These are phyloP conservation scores for Boletus reticulatus DNA, from an alignment of 768 basidiomycete species.

Conservation along the genomic window DNA sequence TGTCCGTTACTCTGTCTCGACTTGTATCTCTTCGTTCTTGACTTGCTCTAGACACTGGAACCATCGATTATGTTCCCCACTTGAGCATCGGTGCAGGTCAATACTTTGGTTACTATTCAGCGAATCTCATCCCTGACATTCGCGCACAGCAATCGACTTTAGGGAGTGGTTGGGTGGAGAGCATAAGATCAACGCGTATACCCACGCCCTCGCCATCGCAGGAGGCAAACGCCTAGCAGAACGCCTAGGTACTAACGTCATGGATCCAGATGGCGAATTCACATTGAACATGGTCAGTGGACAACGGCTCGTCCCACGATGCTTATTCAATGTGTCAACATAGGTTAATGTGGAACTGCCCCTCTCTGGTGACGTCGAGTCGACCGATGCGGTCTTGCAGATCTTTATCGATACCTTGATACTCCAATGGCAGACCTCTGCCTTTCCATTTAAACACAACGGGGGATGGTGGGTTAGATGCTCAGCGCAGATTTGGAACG, in stretches of 20 bases:
- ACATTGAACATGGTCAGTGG: constrained; percentile 66
- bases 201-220: constrained; percentile 60
- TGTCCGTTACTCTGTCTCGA: constrained; percentile 22
- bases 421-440: constrained; percentile 19
- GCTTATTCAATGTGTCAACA: background rate
- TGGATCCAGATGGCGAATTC: constrained; percentile 60
- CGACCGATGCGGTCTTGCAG: constrained; percentile 7
- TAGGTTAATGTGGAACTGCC: constrained; percentile 45
- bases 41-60: constrained; percentile 54
- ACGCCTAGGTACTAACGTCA: constrained; percentile 55
- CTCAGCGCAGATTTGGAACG: constrained; percentile 32
- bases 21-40: background rate
- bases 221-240: constrained; percentile 63
- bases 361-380: constrained; percentile 25
- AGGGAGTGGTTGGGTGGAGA: constrained; percentile 76
- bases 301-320: background rate
- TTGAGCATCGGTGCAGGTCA: constrained; percentile 55
- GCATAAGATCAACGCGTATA: constrained; percentile 65
- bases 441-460: constrained; percentile 21
- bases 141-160: constrained; percentile 61
- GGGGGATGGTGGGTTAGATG: constrained; percentile 34
- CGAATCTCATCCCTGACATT: constrained; percentile 2
- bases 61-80: constrained; percentile 52
- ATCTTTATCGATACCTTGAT: constrained; percentile 21
- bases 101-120: background rate